Conservation (phyloP, 495 filamentous ascomycete genomes). For the Xylaria palmicola region DNA sequence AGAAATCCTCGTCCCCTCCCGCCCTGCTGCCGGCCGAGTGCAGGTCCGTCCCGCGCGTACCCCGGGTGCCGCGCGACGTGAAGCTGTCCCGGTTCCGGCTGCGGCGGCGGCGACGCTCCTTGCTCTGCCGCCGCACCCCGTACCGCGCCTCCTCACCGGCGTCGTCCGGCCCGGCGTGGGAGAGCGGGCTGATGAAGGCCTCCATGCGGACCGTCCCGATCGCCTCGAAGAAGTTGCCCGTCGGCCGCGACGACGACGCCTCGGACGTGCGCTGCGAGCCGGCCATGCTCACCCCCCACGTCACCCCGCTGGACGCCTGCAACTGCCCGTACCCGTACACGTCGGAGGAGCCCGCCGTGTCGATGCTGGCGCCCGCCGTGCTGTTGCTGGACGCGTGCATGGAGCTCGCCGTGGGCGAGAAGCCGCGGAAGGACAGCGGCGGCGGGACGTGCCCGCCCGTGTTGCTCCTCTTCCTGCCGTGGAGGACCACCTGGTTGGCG, state of each 20-base stretch:
- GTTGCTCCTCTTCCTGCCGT: constrained; percentile 81
- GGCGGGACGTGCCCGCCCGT: constrained; percentile 70
- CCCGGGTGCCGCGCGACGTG: constrained; percentile 44
- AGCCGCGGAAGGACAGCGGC: constrained; percentile 67
- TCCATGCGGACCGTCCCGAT: constrained; percentile 96
- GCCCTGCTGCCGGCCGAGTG: constrained; percentile 30
- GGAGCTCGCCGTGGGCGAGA: constrained; percentile 61
- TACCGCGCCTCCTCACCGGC: constrained; percentile 48
- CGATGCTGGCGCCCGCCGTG: constrained; percentile 51
- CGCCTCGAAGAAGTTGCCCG: constrained; percentile 65
- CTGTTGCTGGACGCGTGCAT: constrained; percentile 49
- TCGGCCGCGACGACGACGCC: constrained; percentile 59
- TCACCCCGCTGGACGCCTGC: constrained; percentile 37
- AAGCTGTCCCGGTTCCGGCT: constrained; percentile 51
- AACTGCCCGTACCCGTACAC: constrained; percentile 52
- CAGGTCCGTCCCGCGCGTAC: constrained; percentile 41
- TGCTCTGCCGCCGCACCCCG: constrained; percentile 44
- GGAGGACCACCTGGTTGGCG: constrained; percentile 42
- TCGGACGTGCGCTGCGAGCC: constrained; percentile 56
- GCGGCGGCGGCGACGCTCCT: constrained; percentile 48
- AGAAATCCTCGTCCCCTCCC: constrained; percentile 43
- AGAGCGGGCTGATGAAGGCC: constrained; percentile 74
- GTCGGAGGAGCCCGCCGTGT: constrained; percentile 59
- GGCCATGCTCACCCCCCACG: constrained; percentile 39
- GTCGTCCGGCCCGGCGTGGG: no score